Percentiles rank a stretch among this genome's conserved stretches.
Evolutionary conservation across 495 filamentous ascomycete genomes (phyloP).

Genomic region (Daldinia childiae): DNA sequence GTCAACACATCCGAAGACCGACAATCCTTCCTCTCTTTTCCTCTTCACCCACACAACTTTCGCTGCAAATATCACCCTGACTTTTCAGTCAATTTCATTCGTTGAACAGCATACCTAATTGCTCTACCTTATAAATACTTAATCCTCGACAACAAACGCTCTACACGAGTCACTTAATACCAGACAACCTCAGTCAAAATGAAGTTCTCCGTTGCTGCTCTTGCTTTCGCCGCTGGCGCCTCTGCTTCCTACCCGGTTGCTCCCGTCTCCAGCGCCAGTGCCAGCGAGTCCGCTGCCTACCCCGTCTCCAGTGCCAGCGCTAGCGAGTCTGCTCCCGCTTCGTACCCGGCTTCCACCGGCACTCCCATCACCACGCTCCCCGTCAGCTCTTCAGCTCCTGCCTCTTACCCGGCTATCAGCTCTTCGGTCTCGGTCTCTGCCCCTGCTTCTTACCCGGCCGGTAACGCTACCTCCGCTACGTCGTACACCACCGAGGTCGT

Average conservation of each 20-base stretch:
- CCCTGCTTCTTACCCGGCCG: constrained; percentile 43
- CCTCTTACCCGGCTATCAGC: constrained; percentile 40
- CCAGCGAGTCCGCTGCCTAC: background rate
- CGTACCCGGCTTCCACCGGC: background rate
- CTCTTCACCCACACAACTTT: constrained; percentile 59
- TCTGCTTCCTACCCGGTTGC: constrained; percentile 64
- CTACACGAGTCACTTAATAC: constrained; percentile 55
- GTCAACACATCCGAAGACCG: constrained; percentile 41
- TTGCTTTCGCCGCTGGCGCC: constrained; percentile 70
- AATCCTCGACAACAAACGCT: constrained; percentile 44
- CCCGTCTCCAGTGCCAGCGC: background rate
- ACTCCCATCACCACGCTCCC: constrained; percentile 4
- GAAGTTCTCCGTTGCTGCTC: constrained; percentile 76
- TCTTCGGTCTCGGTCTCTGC: background rate
- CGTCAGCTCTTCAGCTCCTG: constrained; percentile 26
- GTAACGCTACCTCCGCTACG: constrained; percentile 53
- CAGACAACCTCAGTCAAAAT: constrained; percentile 73
- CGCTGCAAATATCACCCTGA: constrained; percentile 57
- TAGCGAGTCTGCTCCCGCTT: background rate
- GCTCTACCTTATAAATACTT: constrained; percentile 34
- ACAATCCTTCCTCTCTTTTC: constrained; percentile 46
- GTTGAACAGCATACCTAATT: constrained; percentile 54
- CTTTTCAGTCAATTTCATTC: constrained; percentile 70
- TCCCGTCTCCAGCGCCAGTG: background rate
- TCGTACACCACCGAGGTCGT: constrained; percentile 78